Conservation (phyloP, 192 early-diverging fungal genomes). For the Coemansia sp. region DNA sequence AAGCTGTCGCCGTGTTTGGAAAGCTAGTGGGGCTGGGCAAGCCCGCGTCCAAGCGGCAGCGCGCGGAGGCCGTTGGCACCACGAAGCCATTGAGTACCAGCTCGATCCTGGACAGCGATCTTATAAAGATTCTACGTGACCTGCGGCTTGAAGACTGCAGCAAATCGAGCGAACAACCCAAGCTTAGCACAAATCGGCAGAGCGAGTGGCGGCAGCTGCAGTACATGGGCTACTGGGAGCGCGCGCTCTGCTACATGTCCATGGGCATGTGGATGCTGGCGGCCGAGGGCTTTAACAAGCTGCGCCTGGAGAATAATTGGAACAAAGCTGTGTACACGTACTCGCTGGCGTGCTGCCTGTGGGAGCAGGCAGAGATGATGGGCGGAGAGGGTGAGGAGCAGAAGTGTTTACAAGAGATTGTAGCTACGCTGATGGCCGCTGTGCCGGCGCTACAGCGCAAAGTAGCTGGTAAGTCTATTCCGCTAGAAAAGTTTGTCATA, state of each 20-base stretch:
- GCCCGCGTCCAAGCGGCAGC: slow-evolving; percentile 2
- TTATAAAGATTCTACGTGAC: background rate
- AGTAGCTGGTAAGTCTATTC: slow-evolving; percentile 82
- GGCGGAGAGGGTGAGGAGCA: slow-evolving; percentile 17
- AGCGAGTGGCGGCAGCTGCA: slow-evolving; percentile 70
- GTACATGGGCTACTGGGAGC: slow-evolving; percentile 83
- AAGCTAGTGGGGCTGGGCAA: slow-evolving; percentile 18
- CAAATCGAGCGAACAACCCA: background rate
- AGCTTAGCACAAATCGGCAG: background rate
- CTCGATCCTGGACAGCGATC: background rate
- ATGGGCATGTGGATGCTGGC: slow-evolving; percentile 62
- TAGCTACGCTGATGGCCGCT: slow-evolving; percentile 60
- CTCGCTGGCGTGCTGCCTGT: slow-evolving; percentile 62
- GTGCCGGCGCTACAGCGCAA: slow-evolving; percentile 69
- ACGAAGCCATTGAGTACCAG: background rate
- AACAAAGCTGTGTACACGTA: slow-evolving; percentile 80
- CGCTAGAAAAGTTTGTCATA: slow-evolving; percentile 84
- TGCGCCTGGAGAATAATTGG: slow-evolving; percentile 82
- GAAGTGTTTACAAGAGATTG: slow-evolving; percentile 44
- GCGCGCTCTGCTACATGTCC: slow-evolving; percentile 63
- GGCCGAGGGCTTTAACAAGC: slow-evolving; percentile 56
- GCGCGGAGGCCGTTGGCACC: background rate
- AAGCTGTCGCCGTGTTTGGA: slow-evolving; percentile 61
- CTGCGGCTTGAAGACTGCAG: slow-evolving; percentile 28
- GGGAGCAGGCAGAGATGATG: slow-evolving; percentile 43